phyloP scores from a whole-genome alignment of 768 basidiomycete species.

The Leccinum longicurvipes region DNA sequence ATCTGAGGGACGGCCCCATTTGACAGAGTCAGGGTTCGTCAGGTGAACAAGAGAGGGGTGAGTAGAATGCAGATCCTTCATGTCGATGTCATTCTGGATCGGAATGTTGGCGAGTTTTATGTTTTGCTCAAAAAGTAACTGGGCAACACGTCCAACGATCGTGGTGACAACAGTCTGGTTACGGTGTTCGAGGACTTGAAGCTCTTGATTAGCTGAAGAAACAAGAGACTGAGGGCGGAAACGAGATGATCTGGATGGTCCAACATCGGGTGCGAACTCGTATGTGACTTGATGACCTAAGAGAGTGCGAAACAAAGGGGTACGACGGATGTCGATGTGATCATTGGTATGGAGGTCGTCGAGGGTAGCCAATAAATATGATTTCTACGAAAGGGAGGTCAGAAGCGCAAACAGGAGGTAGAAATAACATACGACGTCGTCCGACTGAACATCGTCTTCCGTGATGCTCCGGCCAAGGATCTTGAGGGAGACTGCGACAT shows the following conservation, averaged over 20 bases:
- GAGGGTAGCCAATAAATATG: conserved; percentile 41
- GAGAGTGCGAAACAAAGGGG: conserved; percentile 41
- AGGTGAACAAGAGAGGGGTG: conserved; percentile 21
- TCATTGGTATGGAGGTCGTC: conserved; percentile 35
- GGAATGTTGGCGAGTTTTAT: conserved; percentile 38
- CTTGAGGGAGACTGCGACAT: conserved; percentile 27
- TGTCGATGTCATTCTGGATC: conserved; percentile 27
- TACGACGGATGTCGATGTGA: conserved; percentile 33
- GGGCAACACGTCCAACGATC: conserved; percentile 43
- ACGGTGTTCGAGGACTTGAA: conserved; percentile 35
- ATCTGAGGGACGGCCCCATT: conserved; percentile 31
- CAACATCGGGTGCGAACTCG: conserved; percentile 12
- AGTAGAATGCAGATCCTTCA: conserved; percentile 10
- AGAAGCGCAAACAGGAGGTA: neutral
- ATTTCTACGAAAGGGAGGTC: conserved; percentile 31
- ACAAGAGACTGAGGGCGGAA: conserved; percentile 10
- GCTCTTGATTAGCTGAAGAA: conserved; percentile 20
- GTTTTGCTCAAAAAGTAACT: conserved; percentile 44
- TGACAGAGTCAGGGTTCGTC: conserved; percentile 32
- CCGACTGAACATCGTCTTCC: conserved; percentile 41
- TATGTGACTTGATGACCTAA: conserved; percentile 27
- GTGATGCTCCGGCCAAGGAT: conserved; percentile 45
- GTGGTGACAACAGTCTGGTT: conserved; percentile 44
- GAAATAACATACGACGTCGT: conserved; percentile 42
- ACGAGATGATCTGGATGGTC: conserved; percentile 18